Percentiles rank a stretch among this genome's conserved stretches.
phyloP scores from a whole-genome alignment of 2,329 filamentous ascomycete species.

The Paracamarosporium sp. region DNA sequence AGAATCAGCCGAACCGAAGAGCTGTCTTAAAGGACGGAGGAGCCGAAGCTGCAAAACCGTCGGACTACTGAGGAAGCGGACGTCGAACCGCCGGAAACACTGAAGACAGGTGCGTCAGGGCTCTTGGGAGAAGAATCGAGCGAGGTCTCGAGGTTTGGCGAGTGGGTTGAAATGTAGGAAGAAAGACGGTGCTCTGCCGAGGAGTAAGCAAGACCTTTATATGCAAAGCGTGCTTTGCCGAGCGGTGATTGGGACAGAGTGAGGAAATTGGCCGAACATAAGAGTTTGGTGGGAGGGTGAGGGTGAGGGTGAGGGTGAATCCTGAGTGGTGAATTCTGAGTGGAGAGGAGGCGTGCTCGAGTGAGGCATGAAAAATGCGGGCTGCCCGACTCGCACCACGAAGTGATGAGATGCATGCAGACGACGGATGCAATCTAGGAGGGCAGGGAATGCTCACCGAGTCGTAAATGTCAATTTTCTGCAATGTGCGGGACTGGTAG shows the following conservation, averaged over 20 bases:
- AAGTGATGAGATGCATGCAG: constrained; percentile 15
- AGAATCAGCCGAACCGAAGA: constrained; percentile 2
- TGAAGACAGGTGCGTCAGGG: neutral
- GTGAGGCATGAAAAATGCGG: constrained; percentile 7
- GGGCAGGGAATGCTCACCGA: constrained; percentile 36
- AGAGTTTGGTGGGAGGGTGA: constrained; percentile 1
- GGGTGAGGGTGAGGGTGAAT: constrained; percentile 27
- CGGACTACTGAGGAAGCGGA: neutral
- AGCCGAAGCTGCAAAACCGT: constrained; percentile 1
- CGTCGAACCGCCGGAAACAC: neutral
- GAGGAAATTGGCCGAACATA: neutral
- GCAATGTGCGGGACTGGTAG: constrained; percentile 48
- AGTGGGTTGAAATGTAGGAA: constrained; percentile 38
- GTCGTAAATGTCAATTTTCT: constrained; percentile 50
- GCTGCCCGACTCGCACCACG: neutral
- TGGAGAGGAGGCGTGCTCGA: neutral
- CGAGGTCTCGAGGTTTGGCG: constrained; percentile 9
- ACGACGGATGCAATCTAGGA: neutral
- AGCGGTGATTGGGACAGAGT: neutral
- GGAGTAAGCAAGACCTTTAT: constrained; percentile 16
- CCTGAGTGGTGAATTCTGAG: neutral
- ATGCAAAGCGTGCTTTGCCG: neutral
- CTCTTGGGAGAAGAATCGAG: neutral
- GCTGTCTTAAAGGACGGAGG: neutral
- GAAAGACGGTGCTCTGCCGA: constrained; percentile 35